These are phyloP conservation scores for Fraxinus excelsior DNA, from an alignment of 257 asterid species.

Conservation along the genomic window DNA sequence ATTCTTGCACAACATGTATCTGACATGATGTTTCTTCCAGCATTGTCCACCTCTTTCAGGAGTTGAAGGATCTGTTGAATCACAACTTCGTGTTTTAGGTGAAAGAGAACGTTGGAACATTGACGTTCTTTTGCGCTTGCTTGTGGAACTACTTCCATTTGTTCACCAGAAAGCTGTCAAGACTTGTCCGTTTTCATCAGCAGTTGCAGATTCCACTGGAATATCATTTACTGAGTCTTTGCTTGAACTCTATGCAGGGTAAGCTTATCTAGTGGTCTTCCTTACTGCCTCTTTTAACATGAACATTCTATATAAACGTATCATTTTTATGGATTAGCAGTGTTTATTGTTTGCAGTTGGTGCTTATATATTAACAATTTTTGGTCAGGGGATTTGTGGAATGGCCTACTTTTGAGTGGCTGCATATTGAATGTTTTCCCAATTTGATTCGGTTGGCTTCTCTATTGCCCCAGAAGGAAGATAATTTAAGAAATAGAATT, in stretches of 20 bases:
- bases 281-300: slow-evolving; percentile 15
- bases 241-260: slow-evolving; percentile 82
- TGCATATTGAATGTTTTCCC: slow-evolving; percentile 84
- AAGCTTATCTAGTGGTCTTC: slow-evolving; percentile 32
- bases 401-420: slow-evolving; percentile 93
- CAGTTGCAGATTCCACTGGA: slow-evolving; percentile 51
- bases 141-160: slow-evolving; percentile 68
- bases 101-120: slow-evolving; percentile 96
- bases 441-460: slow-evolving; percentile 76
- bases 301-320: slow-evolving; percentile 1
- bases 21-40: slow-evolving; percentile 55
- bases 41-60: slow-evolving; percentile 96
- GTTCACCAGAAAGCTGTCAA: slow-evolving; percentile 70
- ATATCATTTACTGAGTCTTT: slow-evolving; percentile 49
- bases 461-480: slow-evolving; percentile 95
- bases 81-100: slow-evolving; percentile 91
- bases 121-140: slow-evolving; percentile 88
- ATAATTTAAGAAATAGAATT: slow-evolving; percentile 70
- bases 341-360: slow-evolving; percentile 19
- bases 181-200: slow-evolving; percentile 73
- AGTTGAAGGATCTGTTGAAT: slow-evolving; percentile 95
- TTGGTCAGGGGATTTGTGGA: slow-evolving; percentile 74
- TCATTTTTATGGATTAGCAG: slow-evolving; percentile 18
- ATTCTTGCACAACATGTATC: slow-evolving; percentile 23
- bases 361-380: slow-evolving; percentile 25